Evolutionary conservation across 169 alveolate species (phyloP).

Genomic region (Plasmodium gonderi): DNA sequence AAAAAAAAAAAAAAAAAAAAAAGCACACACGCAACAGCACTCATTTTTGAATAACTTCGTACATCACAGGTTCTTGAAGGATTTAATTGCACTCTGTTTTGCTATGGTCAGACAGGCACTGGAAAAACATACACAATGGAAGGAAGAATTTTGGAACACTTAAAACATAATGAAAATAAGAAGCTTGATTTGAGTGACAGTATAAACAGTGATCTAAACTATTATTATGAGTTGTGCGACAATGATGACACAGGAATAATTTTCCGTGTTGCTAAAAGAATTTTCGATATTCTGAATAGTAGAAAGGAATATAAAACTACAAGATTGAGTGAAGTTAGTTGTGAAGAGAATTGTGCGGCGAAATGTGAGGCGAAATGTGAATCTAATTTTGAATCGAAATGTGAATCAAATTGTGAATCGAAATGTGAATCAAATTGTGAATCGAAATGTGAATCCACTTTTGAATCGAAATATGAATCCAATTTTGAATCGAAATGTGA

Average conservation of each 20-base stretch:
- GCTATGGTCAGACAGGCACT: conserved; percentile 68
- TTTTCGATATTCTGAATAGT: conserved; percentile 21
- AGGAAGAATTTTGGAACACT: conserved; percentile 30
- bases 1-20: too few species aligned
- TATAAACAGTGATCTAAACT: conserved; percentile 49
- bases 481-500: too few species aligned
- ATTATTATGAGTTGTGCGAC: conserved; percentile 50
- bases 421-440: too few species aligned
- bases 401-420: too few species aligned
- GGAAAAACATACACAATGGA: conserved; percentile 69
- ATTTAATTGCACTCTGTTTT: conserved; percentile 54
- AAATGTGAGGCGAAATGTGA: too few species aligned
- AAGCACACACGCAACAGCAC: neutral
- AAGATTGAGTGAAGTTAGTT: neutral
- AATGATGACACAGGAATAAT: conserved; percentile 65
- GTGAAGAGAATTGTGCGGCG: neutral
- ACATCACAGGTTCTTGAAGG: conserved; percentile 63
- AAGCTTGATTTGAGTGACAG: conserved; percentile 54
- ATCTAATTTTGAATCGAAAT: too few species aligned
- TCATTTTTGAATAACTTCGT: neutral
- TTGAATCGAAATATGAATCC: too few species aligned
- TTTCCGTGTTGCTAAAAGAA: conserved; percentile 52
- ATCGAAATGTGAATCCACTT: too few species aligned
- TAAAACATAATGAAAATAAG: conserved; percentile 22
- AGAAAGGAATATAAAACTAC: conserved; percentile 21